Conservation (phyloP, 2,329 filamentous ascomycete genomes). For the Fusarium verticillioides region DNA sequence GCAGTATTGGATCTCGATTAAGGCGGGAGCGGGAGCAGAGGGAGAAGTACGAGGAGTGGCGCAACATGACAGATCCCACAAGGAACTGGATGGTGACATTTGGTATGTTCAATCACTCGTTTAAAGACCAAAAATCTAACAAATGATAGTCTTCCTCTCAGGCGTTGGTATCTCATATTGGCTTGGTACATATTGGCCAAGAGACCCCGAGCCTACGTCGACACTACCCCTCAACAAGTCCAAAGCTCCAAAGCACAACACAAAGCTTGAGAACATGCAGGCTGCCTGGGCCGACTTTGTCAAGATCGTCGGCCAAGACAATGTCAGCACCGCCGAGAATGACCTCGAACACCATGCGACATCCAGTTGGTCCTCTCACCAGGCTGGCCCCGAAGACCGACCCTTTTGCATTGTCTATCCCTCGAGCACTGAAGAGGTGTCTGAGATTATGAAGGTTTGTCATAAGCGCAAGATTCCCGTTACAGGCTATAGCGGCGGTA, state of each 20-base stretch:
- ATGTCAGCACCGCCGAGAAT: constrained; percentile 69
- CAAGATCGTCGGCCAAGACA: constrained; percentile 70
- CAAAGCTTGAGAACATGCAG: constrained; percentile 71
- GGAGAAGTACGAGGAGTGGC: constrained; percentile 59
- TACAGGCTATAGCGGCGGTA: constrained; percentile 87
- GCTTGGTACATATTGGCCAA: constrained; percentile 66
- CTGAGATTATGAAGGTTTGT: constrained; percentile 89
- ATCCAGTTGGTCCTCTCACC: constrained; percentile 73
- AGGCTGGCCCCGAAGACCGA: constrained; percentile 58
- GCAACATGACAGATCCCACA: constrained; percentile 53
- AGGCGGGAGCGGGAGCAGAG: constrained; percentile 65
- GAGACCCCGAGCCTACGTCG: constrained; percentile 62
- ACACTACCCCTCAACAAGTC: constrained; percentile 68
- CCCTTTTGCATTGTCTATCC: constrained; percentile 82
- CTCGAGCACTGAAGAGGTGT: constrained; percentile 81
- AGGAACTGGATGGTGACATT: constrained; percentile 66
- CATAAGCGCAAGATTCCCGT: constrained; percentile 84
- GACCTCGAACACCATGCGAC: constrained; percentile 68
- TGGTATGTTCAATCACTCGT: constrained; percentile 52
- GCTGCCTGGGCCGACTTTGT: constrained; percentile 77
- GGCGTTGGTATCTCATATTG: constrained; percentile 66
- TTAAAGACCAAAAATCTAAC: constrained; percentile 3
- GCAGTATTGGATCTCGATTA: constrained; percentile 66
- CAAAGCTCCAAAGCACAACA: constrained; percentile 65
- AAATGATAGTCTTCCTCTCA: constrained; percentile 60